Conservation (phyloP, 306 rosid genomes). For the Echinosophora koreensis region DNA sequence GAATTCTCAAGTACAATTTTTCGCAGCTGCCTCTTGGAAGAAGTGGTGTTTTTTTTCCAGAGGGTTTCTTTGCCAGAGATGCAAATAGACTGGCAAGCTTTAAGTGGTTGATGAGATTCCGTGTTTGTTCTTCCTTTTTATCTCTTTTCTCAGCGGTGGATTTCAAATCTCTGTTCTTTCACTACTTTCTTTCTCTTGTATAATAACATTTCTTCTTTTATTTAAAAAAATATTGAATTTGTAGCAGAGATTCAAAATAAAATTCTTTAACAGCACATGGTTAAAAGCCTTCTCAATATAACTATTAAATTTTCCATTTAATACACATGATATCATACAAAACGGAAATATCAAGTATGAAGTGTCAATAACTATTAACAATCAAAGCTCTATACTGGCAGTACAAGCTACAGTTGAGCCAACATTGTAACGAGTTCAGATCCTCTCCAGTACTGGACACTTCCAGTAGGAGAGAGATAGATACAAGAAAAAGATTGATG, state of each 20-base stretch:
- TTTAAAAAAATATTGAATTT: neutral
- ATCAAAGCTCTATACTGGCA: slow-evolving; percentile 2
- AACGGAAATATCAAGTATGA: slow-evolving; percentile 28
- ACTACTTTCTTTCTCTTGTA: slow-evolving; percentile 9
- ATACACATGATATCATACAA: slow-evolving; percentile 4
- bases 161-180: slow-evolving; percentile 1
- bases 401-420: slow-evolving; percentile 39
- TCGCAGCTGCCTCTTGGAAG: neutral
- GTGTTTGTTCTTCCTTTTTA: neutral
- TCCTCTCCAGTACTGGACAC: no score
- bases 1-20: neutral
- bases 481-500: no score
- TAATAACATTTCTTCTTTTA: neutral
- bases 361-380: slow-evolving; percentile 23
- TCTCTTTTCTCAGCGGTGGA: neutral
- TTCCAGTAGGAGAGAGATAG: no score
- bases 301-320: neutral
- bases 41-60: slow-evolving; percentile 17
- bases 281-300: neutral
- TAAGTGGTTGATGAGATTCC: neutral
- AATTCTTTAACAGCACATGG: slow-evolving; percentile 14
- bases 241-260: slow-evolving; percentile 21
- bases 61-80: neutral
- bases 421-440: slow-evolving; percentile 1
- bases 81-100: slow-evolving; percentile 2